Evolutionary conservation across 2,329 filamentous ascomycete genomes (phyloP), one percentile per base, ranked within the genome.

Genomic region (Metarhizium sp.): DNA sequence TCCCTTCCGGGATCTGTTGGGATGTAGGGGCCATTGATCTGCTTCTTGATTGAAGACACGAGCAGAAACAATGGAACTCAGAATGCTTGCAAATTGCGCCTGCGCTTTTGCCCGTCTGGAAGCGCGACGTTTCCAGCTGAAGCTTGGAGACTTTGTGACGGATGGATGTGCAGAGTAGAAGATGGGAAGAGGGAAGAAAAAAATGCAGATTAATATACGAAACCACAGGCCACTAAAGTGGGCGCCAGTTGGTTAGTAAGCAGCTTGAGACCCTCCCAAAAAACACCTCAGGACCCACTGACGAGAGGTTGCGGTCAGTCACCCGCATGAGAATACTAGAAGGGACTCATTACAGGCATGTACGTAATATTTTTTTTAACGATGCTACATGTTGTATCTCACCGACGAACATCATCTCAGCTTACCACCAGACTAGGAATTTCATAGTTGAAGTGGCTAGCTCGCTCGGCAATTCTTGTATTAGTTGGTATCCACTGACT

Each of bases 1-100:
- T 82, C 61, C 67, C 75, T 14, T 65, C 58, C 18, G 75, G 74
- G 59, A 73, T 57, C 49, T 62, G 46, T 48, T 56, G 58, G 43
- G 57, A 55, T 30, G 58, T 48, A 52, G 63, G 62, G 54, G 64
- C 62, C 69, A 72, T 72, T 58, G 50, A 54, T 63, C 58, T 64
- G 57, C 59, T 62, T 59, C 60, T 59, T 53, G 58, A 59, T 59
- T 34, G 10, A 58, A 57, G 59, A 57, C n/a, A 60, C 52, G 59
- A 64, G 58, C 60, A 63, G 57, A 54, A 57, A 54, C 30, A 53
- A 62, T 52, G 59, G 55, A 11, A 58, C 66, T 60, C 67, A 64
- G 68, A 67, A 59, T 57, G 65, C 45, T 51, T 2, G 7, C 34
- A 36, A 45, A 13, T 20, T 36, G 16, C 14, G 18, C 14, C 46